These are phyloP conservation scores for Stephania yunnanensis DNA, from an alignment of 164 flowering plant genomes.

Conservation along the genomic window DNA sequence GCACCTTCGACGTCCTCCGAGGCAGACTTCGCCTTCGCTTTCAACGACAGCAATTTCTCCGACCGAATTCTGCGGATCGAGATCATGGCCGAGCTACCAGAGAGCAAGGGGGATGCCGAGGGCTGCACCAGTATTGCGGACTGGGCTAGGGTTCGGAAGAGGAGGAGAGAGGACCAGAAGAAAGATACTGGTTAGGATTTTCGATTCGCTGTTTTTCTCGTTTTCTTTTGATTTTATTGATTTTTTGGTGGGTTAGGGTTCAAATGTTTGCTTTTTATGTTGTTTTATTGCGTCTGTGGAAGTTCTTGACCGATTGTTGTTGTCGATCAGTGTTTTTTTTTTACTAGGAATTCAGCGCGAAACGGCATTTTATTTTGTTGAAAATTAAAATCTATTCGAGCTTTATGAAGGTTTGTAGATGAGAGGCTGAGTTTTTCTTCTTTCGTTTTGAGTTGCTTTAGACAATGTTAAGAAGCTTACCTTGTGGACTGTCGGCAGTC, in stretches of 20 bases:
- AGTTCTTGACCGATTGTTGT: neutral
- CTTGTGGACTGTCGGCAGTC: too few species aligned
- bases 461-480: too few species aligned
- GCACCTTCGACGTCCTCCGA: constrained; percentile 20
- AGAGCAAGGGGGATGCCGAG: constrained; percentile 39
- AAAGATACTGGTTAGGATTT: constrained; percentile 32
- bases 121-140: constrained; percentile 58
- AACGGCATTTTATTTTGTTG: neutral
- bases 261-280: too few species aligned
- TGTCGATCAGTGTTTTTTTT: neutral
- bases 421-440: neutral
- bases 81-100: constrained; percentile 50
- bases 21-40: constrained; percentile 77
- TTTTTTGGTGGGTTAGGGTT: neutral
- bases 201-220: neutral
- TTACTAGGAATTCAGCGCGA: neutral
- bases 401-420: too few species aligned
- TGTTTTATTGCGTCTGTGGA: neutral
- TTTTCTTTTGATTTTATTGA: neutral
- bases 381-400: too few species aligned
- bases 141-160: constrained; percentile 81
- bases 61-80: constrained; percentile 75
- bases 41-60: constrained; percentile 87
- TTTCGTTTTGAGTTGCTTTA: too few species aligned
- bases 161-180: constrained; percentile 65